These are phyloP conservation scores for Apiotrichum laibachii DNA, from an alignment of 1,284 basidiomycete species.

Conservation along the genomic window DNA sequence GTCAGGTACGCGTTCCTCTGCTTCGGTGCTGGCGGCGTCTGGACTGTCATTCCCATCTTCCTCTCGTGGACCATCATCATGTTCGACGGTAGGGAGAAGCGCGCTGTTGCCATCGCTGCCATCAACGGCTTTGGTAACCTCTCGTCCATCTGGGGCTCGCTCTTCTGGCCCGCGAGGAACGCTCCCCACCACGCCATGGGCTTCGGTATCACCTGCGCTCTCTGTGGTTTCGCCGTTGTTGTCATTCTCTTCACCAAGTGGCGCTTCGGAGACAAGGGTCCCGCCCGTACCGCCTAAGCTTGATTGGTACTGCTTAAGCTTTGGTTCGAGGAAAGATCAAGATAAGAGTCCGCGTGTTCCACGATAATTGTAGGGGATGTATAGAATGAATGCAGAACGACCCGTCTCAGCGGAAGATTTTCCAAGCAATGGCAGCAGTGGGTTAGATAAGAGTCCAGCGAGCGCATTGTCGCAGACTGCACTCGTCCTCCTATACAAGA, in stretches of 20 bases:
- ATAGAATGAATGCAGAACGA: no score
- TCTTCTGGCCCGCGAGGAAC: constrained; percentile 45
- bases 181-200: constrained; percentile 44
- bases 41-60: constrained; percentile 46
- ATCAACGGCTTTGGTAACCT: constrained; percentile 49
- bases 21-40: constrained; percentile 48
- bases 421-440: no score
- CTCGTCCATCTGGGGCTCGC: constrained; percentile 46
- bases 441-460: no score
- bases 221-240: constrained; percentile 33
- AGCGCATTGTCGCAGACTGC: no score
- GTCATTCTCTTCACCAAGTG: constrained; percentile 28
- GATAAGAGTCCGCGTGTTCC: no score
- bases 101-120: constrained; percentile 46
- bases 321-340: no score
- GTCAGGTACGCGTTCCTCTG: constrained; percentile 50
- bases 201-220: constrained; percentile 41
- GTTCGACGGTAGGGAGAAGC: constrained; percentile 47
- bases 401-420: no score
- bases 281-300: neutral
- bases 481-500: no score
- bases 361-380: no score
- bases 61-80: constrained; percentile 48
- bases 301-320: no score
- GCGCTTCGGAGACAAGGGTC: constrained; percentile 41